Evolutionary conservation across 139 green algal genomes (phyloP).

Genomic region (Chlamydomonas sphaeroides): DNA sequence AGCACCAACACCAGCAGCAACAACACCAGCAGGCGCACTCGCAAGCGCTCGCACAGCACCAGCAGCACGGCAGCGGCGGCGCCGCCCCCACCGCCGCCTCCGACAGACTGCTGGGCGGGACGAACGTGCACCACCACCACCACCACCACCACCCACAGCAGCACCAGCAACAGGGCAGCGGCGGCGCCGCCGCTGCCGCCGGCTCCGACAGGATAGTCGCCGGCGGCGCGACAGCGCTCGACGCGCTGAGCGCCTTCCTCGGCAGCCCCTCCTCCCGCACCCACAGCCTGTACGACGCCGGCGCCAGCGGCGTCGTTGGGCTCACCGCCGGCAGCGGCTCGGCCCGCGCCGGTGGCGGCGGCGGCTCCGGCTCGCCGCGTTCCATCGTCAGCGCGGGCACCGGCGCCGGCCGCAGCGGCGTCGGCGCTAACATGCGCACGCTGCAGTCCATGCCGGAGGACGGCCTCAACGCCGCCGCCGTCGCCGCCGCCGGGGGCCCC

Average conservation of each 20-base stretch:
- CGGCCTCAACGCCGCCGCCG: background rate
- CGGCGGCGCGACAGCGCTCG: background rate
- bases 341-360: background rate
- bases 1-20: too few species aligned
- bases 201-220: background rate
- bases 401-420: background rate
- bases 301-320: background rate
- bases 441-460: conserved; percentile 29
- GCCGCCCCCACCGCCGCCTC: too few species aligned
- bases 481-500: background rate
- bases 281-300: conserved; percentile 10
- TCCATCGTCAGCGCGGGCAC: background rate
- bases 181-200: background rate
- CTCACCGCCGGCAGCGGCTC: background rate
- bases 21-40: too few species aligned
- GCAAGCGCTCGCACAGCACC: too few species aligned
- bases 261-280: conserved; percentile 2
- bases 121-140: too few species aligned
- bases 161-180: too few species aligned
- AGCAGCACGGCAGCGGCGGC: too few species aligned
- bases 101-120: too few species aligned
- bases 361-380: background rate
- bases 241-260: conserved; percentile 22
- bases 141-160: too few species aligned
- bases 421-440: background rate